Evolutionary conservation across 2,329 filamentous ascomycete genomes (phyloP), one percentile per base, ranked within the genome.

Genomic region (Fusarium cyanostomum): DNA sequence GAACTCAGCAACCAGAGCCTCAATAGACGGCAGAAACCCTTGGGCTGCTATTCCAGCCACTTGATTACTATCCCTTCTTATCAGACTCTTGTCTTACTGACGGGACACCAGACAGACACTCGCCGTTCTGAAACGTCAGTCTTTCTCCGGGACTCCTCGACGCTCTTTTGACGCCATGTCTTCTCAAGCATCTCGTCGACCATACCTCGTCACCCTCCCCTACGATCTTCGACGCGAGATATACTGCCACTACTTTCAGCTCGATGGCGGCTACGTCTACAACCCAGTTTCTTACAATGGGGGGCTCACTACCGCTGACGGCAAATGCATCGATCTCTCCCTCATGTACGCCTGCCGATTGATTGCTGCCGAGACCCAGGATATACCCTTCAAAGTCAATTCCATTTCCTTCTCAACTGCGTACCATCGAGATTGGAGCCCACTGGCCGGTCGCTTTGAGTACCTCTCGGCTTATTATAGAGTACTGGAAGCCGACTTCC

Each of bases 231-330:
- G 28, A 9, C 3, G 4, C 12, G 8, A 10, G 4, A 52, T 59
- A 5, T 52, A 31, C 16, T 7, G 4, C 5, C 8, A 38, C 8
- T 43, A 43, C 18, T 59, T 57, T 16, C 24, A 21, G 5, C 16
- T 48, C 4, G 41, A 57, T 8, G 46, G 26, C 8, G 53, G 53
- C 3, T 59, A 59, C 16, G 28, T 26, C 4, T 57, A 41, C 15
- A 16, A 11, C 15, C 21, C 12, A 7, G 10, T 28, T 8, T 53
- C 33, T 15, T 37, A 42, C 18, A 50, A 38, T 11, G 34, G 26
- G 11, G 39, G 39, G 24, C 56, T 58, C 11, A 18, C 35, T 10
- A n/a, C 24, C 6, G 35, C 26, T 9, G 12, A 43, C 7, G 34
- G 53, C 4, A 12, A 38, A 12, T 30, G 18, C n/a, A 59, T 59